A percentile compares a stretch with the other conserved stretches of the same genome.
These are phyloP conservation scores for Paramyrothecium sp. DNA, from an alignment of 2,329 filamentous ascomycete species.

Conservation along the genomic window DNA sequence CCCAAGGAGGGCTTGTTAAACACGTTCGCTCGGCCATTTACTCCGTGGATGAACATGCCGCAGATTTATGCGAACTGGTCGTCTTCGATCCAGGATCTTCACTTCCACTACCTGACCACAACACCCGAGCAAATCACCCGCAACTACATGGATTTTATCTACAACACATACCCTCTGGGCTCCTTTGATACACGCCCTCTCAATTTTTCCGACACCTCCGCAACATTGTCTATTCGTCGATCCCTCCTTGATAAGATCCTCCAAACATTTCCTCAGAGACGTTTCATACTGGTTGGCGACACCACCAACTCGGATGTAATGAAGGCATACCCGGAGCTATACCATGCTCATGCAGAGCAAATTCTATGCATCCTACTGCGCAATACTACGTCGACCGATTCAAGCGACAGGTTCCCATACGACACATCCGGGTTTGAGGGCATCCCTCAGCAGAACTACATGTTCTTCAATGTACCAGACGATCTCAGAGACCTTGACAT, in stretches of 20 bases:
- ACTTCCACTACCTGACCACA: conserved; percentile 82
- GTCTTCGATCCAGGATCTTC: conserved; percentile 61
- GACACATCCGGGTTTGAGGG: conserved; percentile 70
- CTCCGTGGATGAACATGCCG: conserved; percentile 77
- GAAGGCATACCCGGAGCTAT: conserved; percentile 61
- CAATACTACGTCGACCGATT: conserved; percentile 70
- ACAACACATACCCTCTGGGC: conserved; percentile 72
- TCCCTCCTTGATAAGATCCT: conserved; percentile 71
- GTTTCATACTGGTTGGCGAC: conserved; percentile 75
- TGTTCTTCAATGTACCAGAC: conserved; percentile 76
- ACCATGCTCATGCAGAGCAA: conserved; percentile 64
- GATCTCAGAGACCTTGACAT: conserved; percentile 68
- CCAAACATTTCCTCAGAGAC: conserved; percentile 70
- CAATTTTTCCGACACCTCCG: conserved; percentile 75
- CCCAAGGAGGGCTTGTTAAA: conserved; percentile 74
- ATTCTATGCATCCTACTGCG: conserved; percentile 77
- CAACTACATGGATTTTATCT: conserved; percentile 80
- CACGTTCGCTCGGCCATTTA: conserved; percentile 70
- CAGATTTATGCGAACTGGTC: conserved; percentile 76
- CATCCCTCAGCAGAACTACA: conserved; percentile 66
- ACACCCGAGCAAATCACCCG: conserved; percentile 76
- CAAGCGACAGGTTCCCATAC: conserved; percentile 69
- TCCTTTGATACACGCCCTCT: conserved; percentile 76
- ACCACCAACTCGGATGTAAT: conserved; percentile 77
- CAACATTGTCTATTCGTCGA: conserved; percentile 68